phyloP scores from a whole-genome alignment of 2,329 filamentous ascomycete species.

The Ceratocystis colombiana region DNA sequence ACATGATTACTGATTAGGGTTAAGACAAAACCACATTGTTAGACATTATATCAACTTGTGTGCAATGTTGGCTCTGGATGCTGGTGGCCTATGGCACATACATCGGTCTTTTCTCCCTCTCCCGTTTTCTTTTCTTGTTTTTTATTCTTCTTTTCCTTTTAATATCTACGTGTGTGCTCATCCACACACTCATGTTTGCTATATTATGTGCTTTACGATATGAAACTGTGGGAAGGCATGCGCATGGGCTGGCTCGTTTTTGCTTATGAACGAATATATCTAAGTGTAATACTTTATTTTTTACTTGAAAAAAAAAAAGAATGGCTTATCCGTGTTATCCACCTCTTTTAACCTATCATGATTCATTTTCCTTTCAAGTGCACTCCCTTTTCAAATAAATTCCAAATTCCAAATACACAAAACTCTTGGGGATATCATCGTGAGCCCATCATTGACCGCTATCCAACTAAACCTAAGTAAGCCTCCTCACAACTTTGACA shows the following conservation, averaged over 20 bases:
- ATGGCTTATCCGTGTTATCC: not conserved
- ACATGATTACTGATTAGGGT: not conserved
- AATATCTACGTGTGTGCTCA: not conserved
- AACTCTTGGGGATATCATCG: constrained; percentile 13
- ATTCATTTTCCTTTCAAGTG: not conserved
- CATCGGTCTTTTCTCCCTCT: not conserved
- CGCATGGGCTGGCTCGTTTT: not conserved
- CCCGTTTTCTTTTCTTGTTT: not conserved
- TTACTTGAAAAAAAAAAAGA: not conserved
- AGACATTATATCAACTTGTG: not conserved
- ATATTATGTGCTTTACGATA: constrained; percentile 3
- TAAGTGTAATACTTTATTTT: not conserved
- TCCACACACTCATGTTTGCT: not conserved
- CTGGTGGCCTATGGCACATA: not conserved
- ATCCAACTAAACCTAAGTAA: not conserved
- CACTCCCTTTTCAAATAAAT: not conserved
- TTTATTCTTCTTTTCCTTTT: not conserved
- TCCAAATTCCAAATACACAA: constrained; percentile 4
- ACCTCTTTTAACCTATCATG: not conserved
- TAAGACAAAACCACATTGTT: not conserved
- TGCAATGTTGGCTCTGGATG: not conserved
- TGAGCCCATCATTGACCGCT: not conserved
- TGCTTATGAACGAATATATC: constrained; percentile 3
- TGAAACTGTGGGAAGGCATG: not conserved
- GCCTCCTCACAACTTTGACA: not conserved